Evolutionary conservation across 2,329 filamentous ascomycete genomes (phyloP).

Genomic region (Didymella keratinophila): DNA sequence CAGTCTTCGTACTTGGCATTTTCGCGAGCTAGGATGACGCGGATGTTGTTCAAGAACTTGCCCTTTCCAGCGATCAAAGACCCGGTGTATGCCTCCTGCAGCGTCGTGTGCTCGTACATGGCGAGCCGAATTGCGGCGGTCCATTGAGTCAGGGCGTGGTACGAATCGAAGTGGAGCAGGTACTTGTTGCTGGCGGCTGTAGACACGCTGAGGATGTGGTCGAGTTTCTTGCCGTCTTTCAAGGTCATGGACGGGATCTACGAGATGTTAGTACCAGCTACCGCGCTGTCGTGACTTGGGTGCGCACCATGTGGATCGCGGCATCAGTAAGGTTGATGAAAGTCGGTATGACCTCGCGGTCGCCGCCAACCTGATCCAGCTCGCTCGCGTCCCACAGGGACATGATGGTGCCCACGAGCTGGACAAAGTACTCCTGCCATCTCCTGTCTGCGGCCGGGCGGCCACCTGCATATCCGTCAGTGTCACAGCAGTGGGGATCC

Average conservation of each 20-base stretch:
- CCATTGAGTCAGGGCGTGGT: slow-evolving; percentile 94
- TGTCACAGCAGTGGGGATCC: slow-evolving; percentile 21
- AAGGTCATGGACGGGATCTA: slow-evolving; percentile 79
- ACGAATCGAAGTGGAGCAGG: slow-evolving; percentile 93
- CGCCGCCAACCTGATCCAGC: slow-evolving; percentile 83
- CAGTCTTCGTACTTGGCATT: slow-evolving; percentile 85
- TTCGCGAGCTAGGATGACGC: slow-evolving; percentile 82
- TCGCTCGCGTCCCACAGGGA: slow-evolving; percentile 96
- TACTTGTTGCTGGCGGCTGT: slow-evolving; percentile 96
- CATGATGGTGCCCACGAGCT: slow-evolving; percentile 92
- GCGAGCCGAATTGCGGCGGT: slow-evolving; percentile 90
- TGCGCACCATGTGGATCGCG: slow-evolving; percentile 93
- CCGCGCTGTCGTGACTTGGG: background rate
- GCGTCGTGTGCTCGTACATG: slow-evolving; percentile 90
- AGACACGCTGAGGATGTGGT: slow-evolving; percentile 94
- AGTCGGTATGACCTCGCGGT: slow-evolving; percentile 84
- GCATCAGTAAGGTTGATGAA: slow-evolving; percentile 98
- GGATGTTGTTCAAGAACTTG: slow-evolving; percentile 87
- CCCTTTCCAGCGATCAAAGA: slow-evolving; percentile 95
- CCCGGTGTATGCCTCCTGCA: slow-evolving; percentile 97
- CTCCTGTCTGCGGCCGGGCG: slow-evolving; percentile 83
- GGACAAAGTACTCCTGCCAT: slow-evolving; percentile 97
- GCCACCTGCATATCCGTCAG: slow-evolving; percentile 69
- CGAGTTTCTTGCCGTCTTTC: slow-evolving; percentile 81
- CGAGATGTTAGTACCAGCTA: slow-evolving; percentile 25